Base-by-base conservation (phyloP, 129 eudicot species). In the Rutidosis leptorrhynchoides region DNA sequence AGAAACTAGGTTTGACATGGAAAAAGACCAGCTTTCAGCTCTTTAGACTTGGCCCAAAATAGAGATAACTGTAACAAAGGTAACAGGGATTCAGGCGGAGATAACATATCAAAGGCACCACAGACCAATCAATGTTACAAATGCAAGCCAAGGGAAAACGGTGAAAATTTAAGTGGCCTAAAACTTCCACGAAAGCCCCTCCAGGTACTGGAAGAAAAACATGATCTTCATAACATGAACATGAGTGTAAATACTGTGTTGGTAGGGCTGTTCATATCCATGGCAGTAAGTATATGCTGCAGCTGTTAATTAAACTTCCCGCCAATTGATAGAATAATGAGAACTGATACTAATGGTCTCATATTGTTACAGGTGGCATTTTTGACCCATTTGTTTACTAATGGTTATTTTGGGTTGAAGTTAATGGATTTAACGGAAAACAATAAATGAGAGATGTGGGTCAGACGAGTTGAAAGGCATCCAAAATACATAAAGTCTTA, bases 1-100 rank as follows among this genome's bases (percentile, higher is more conserved):
- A 69, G 82, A 85, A 78, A 76, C 67, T 82, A 20, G 84, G 90
- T 63, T 73, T 85, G 74, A 64, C 82, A 25, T n/a, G 80, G 84
- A 23, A 73, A 64, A 42, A 78, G 55, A 69, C 68, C 65, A 5
- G 52, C 71, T 56, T 61, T 48, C 10, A 66, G 72, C 21, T 46
- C 56, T 46, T 42, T 33, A 17, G 56, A 70, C 61, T 16, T 62
- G 48, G 29, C 35, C 52, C 71, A 62, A 28, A 49, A 72, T 51
- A 72, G 11, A 49, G 69, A 65, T 54, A 26, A 64, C 29, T 28
- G 60, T 33, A 28, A 72, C 22, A 79, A 69, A 25, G 80, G 68
- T 71, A 76, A 72, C 22, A 57, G 43, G 4, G 69, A 29, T 68
- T 68, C 80, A 16, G 60, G 5, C 53, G 66, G 54, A 35, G 32